A percentile compares a stretch with the other conserved stretches of the same genome.
Conservation (phyloP, 2,329 filamentous ascomycete species). For the Colletotrichum abscissum region DNA sequence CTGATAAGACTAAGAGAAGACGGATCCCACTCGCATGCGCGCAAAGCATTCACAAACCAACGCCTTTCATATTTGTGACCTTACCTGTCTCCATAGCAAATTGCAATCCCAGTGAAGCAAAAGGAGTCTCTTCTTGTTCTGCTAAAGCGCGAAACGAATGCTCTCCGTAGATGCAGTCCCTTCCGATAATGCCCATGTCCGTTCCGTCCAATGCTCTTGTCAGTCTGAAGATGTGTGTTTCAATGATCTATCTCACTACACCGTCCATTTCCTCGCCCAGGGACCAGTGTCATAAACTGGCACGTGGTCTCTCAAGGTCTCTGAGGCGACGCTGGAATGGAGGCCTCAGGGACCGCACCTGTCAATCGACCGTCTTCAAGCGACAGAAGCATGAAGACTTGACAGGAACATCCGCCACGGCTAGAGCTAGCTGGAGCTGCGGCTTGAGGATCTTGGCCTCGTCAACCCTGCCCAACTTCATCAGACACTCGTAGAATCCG, state of each 20-base stretch:
- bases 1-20: too few species aligned
- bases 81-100: not conserved
- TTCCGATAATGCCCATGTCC: not conserved
- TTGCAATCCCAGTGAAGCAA: not conserved
- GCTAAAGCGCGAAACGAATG: not conserved
- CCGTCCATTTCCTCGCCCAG: not conserved
- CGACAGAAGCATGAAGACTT: conserved; percentile 67
- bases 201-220: not conserved
- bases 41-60: too few species aligned
- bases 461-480: conserved; percentile 58
- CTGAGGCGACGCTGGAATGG: conserved; percentile 31
- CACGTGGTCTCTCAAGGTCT: not conserved
- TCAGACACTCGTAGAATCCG: conserved; percentile 77
- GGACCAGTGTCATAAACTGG: conserved; percentile 16
- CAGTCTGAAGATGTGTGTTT: too few species aligned
- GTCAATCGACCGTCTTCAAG: conserved; percentile 32
- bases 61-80: too few species aligned
- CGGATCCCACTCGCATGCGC: too few species aligned
- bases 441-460: conserved; percentile 51
- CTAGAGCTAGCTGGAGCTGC: conserved; percentile 63
- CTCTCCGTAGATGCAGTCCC: not conserved
- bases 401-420: conserved; percentile 69
- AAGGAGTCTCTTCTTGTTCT: too few species aligned
- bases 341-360: conserved; percentile 28
- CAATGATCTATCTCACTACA: not conserved